phyloP scores from a whole-genome alignment of 495 filamentous ascomycete species.

The Alectoria sarmentosa region DNA sequence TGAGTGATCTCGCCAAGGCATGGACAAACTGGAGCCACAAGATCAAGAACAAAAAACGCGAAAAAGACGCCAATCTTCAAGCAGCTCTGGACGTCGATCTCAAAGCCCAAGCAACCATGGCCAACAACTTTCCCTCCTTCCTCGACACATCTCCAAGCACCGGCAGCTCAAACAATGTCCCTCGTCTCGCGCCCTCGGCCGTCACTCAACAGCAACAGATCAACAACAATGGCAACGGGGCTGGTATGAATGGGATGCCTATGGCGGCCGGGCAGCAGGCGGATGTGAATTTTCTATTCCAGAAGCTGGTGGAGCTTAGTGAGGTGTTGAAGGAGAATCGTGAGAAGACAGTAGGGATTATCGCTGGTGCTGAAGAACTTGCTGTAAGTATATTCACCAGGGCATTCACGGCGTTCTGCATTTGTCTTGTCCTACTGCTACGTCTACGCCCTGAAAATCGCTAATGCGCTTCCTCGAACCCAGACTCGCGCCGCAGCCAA shows the following conservation, averaged over 20 bases:
- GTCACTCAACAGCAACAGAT: conserved; percentile 34
- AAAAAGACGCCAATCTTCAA: neutral
- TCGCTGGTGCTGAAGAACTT: conserved; percentile 57
- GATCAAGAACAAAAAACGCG: neutral
- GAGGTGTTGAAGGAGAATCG: conserved; percentile 70
- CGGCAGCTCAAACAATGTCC: conserved; percentile 16
- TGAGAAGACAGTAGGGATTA: conserved; percentile 65
- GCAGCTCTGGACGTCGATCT: neutral
- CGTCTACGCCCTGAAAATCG: neutral
- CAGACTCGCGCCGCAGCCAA: conserved; percentile 40
- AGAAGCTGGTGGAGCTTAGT: conserved; percentile 74
- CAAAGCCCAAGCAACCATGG: conserved; percentile 7
- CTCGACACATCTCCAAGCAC: conserved; percentile 23
- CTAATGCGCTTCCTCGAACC: neutral
- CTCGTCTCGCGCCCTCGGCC: conserved; percentile 21
- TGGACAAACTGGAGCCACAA: neutral
- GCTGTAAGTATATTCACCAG: conserved; percentile 38
- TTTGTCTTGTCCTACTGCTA: conserved; percentile 2
- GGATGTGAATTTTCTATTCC: conserved; percentile 78
- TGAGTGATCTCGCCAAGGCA: neutral
- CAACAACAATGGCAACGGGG: conserved; percentile 40
- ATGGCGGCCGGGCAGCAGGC: conserved; percentile 79
- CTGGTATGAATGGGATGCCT: conserved; percentile 52
- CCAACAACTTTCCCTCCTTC: conserved; percentile 26
- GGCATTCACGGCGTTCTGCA: neutral